phyloP scores from a whole-genome alignment of 1,284 basidiomycete species.

The Cyathus pygmaeus region DNA sequence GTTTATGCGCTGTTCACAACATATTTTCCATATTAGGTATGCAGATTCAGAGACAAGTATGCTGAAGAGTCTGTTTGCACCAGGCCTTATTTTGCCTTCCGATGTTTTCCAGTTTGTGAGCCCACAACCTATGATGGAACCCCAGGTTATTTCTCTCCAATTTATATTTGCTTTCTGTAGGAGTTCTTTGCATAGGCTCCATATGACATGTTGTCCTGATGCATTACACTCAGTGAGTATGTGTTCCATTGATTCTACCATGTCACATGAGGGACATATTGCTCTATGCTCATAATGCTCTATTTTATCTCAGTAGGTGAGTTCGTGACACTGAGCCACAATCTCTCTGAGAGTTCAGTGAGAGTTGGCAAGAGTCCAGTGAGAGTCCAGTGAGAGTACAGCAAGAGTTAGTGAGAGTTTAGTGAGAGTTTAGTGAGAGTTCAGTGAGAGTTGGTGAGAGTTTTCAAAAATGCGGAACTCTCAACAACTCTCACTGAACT shows the following conservation, averaged over 20 bases:
- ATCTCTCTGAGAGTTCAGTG: too few relatives aligned
- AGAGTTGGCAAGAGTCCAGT: too few relatives aligned
- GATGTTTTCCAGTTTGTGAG: not conserved
- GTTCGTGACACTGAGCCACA: too few relatives aligned
- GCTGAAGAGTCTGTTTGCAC: not conserved
- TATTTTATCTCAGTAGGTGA: too few relatives aligned
- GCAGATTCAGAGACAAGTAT: not conserved
- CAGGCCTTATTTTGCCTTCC: not conserved
- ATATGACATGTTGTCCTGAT: constrained; percentile 24
- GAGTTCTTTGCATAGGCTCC: constrained; percentile 21
- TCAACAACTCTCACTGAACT: too few relatives aligned
- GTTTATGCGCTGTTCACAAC: not conserved
- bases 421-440: too few relatives aligned
- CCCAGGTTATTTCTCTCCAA: constrained; percentile 19
- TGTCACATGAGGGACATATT: constrained; percentile 14
- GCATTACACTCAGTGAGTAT: constrained; percentile 32
- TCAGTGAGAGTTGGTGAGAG: too few relatives aligned
- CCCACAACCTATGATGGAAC: constrained; percentile 5
- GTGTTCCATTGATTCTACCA: constrained; percentile 33
- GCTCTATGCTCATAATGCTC: constrained; percentile 13
- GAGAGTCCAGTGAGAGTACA: too few relatives aligned
- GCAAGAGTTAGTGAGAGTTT: too few relatives aligned
- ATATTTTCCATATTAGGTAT: not conserved
- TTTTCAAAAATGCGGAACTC: too few relatives aligned
- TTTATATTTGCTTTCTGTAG: constrained; percentile 16